Base-by-base conservation (phyloP, 2,329 filamentous ascomycete species). In the Fusarium transvaalense region DNA sequence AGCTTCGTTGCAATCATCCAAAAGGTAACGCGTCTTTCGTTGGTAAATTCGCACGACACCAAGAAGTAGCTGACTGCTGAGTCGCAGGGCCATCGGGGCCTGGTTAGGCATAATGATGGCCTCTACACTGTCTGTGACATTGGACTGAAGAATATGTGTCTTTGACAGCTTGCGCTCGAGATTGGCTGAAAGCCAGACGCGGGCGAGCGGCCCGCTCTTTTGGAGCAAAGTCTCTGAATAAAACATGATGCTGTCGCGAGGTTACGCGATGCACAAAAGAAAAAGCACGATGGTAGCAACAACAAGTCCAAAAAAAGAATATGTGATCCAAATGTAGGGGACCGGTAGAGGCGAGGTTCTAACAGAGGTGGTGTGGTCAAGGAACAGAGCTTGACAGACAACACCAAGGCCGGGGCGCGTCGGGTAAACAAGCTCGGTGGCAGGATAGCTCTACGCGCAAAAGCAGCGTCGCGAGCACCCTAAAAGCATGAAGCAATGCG, bases 81-180 rank as follows among this genome's bases (percentile, higher is more conserved):
- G 83, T 72, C 96, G 93, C 75, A 99, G 82, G 31, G 96, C 96
- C 88, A 99, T 95, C 31, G 96, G 96, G 41, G 95, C 96, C 81
- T 97, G 93, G 69, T 91, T 92, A 48, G 93, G 93, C 61, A 92
- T 93, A 71, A 98, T 96, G 79, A 99, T 99, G 72, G 94, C 93
- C 79, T 93, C 92, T 70, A 99, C 94, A 80, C 94, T 97, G 82
- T 94, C 93, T 75, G 95, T 92, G 73, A 99, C 92, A 82, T 97
- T 97, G 62, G 94, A 95, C 78, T 97, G 93, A 69, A 99, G 80
- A 72, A 98, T 96, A 76, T 97, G 94, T 68, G 93, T 94, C 83
- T 99, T 99, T 73, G 94, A 97, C 64, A 99, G 89, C 84, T 98
- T 99, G 85, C 95, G 94, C 87, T 98, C 96, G 70, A 98, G 86